phyloP scores from a whole-genome alignment of 768 basidiomycete genomes.

The Nidularia sp. region DNA sequence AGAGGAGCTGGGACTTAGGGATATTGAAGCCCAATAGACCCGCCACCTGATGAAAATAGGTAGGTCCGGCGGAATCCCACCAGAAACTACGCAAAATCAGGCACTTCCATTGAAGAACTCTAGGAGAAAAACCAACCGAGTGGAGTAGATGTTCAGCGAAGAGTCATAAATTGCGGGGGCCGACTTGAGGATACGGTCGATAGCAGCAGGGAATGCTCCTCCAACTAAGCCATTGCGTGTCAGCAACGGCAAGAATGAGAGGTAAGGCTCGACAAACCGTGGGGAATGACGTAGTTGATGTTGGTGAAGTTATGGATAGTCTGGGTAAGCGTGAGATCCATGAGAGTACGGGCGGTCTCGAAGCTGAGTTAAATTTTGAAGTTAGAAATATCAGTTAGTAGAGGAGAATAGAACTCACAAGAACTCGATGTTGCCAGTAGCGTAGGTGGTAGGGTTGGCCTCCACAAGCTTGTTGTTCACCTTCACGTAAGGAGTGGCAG shows the following conservation, averaged over 20 bases:
- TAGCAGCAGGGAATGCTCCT: slow-evolving; percentile 28
- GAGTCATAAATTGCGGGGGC: slow-evolving; percentile 24
- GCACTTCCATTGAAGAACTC: no score
- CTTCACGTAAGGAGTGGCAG: slow-evolving; percentile 22
- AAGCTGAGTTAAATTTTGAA: slow-evolving; percentile 11
- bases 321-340: slow-evolving; percentile 23
- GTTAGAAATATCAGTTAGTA: neutral
- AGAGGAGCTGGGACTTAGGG: slow-evolving; percentile 26
- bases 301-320: slow-evolving; percentile 27
- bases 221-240: slow-evolving; percentile 20
- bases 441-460: slow-evolving; percentile 27
- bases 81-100: slow-evolving; percentile 24
- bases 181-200: slow-evolving; percentile 29
- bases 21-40: slow-evolving; percentile 26
- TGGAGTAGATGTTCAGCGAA: slow-evolving; percentile 23
- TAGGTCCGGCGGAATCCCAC: slow-evolving; percentile 35
- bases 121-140: slow-evolving; percentile 13
- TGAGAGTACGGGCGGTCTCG: slow-evolving; percentile 24
- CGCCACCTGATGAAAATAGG: slow-evolving; percentile 27
- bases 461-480: slow-evolving; percentile 19
- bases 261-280: slow-evolving; percentile 12
- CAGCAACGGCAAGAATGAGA: neutral
- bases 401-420: slow-evolving; percentile 14
- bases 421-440: slow-evolving; percentile 28
- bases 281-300: slow-evolving; percentile 29